A percentile compares a stretch with the other conserved stretches of the same genome.
Evolutionary conservation across 2,329 filamentous ascomycete species (phyloP).

Genomic region (Aspergillus ibericus): DNA sequence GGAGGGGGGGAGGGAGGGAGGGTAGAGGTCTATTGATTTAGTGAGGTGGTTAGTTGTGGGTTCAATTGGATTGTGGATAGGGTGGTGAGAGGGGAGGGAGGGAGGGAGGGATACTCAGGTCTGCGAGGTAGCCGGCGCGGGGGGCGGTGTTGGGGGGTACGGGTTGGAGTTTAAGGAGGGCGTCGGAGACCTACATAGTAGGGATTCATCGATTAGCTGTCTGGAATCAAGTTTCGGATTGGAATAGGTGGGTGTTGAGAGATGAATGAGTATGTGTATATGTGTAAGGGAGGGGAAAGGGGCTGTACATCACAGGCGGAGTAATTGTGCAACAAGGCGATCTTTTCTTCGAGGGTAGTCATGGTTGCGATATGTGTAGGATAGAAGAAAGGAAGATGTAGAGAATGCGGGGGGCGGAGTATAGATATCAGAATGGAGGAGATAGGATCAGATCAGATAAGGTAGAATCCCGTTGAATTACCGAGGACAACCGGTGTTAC

Average conservation of each 20-base stretch:
- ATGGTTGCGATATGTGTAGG: slow-evolving; percentile 24
- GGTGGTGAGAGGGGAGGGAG: slow-evolving; percentile 31
- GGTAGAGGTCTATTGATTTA: too few relatives aligned
- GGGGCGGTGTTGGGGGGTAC: slow-evolving; percentile 47
- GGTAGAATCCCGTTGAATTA: too few relatives aligned
- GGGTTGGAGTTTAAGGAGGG: slow-evolving; percentile 65
- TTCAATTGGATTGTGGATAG: slow-evolving; percentile 5
- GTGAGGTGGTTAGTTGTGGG: slow-evolving; percentile 39
- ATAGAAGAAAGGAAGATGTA: not conserved
- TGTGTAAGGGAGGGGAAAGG: not conserved
- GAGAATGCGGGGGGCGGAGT: not conserved
- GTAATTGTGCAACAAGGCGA: slow-evolving; percentile 35
- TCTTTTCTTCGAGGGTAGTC: slow-evolving; percentile 36
- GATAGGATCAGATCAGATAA: too few relatives aligned
- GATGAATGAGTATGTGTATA: too few relatives aligned
- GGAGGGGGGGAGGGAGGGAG: not conserved
- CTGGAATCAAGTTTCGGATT: not conserved
- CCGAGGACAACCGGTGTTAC: too few relatives aligned
- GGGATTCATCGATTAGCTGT: not conserved
- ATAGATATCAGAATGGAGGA: too few relatives aligned
- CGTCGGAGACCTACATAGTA: slow-evolving; percentile 69
- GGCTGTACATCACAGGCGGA: slow-evolving; percentile 46
- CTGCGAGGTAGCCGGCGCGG: slow-evolving; percentile 65
- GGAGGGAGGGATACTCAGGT: slow-evolving; percentile 50
- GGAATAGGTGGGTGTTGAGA: not conserved